Evolutionary conservation across 345 rosid species (phyloP), one percentile per base, ranked within the genome.

Genomic region (Pugionium dolabratum): DNA sequence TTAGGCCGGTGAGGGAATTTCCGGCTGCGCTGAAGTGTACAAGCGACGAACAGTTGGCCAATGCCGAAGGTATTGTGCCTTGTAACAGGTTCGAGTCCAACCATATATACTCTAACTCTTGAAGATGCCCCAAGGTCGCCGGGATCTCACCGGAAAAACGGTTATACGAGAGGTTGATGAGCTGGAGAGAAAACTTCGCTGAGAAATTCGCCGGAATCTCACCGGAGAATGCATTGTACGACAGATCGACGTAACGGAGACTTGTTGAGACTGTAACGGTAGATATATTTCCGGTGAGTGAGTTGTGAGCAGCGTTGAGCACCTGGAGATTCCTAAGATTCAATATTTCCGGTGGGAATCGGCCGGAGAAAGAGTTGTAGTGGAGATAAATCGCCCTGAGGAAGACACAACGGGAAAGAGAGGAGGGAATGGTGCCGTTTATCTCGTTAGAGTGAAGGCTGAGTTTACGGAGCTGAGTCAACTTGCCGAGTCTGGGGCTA

Each of bases 51-150:
- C 93, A 84, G 76, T 91, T 91, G 2, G 91, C 69, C 1, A 86
- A 66, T 33, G 97, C 89, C 2, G 97, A 85, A 9, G 97, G 91
- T 9, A 91, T 58, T 0, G 93, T 91, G 4, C 97, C 95, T 73
- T 77, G 76, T 67, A 91, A 60, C 4, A 35, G 57, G 58, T 88
- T 91, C 5, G 84, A 82, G 68, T 86, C 91, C 7, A 88, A 72
- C 89, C 84, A 86, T 4, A 91, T 66, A 41, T 82, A 86, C 84
- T 82, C 64, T 7, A 91, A 77, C 11, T 64, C 53, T 48, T 78
- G 89, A 10, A 91, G 75, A 2, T 75, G 76, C 1, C 97, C 95
- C 0, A 91, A 6, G 7, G 79, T 76, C 44, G 76, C 83, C n/a
- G 97, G 93, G 5, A 91, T 68, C 76, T 75, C 80, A 0, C 91